These are phyloP conservation scores for Lineolata rhizophorae DNA, from an alignment of 495 filamentous ascomycete species.

Conservation along the genomic window DNA sequence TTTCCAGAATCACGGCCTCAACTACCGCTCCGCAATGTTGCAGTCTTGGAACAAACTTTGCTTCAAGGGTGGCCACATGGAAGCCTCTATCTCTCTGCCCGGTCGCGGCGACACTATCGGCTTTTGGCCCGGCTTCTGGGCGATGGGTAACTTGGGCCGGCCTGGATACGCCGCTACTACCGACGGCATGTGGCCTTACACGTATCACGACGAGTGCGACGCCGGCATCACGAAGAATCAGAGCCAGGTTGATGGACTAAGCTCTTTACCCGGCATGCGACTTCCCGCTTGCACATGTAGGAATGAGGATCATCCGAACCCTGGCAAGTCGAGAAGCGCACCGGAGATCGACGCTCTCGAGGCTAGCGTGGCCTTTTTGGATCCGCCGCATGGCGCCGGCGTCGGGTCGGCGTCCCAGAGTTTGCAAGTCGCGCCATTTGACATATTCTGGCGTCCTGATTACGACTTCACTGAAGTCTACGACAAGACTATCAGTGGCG, in stretches of 20 bases:
- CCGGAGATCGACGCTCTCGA: conserved; percentile 64
- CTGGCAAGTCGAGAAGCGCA: conserved; percentile 46
- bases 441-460: conserved; percentile 56
- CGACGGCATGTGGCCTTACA: conserved; percentile 64
- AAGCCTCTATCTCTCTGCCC: conserved; percentile 56
- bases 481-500: conserved; percentile 29
- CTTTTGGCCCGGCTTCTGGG: conserved; percentile 70
- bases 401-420: conserved; percentile 49
- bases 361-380: conserved; percentile 36
- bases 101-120: conserved; percentile 44
- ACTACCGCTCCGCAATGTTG: conserved; percentile 63
- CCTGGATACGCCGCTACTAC: conserved; percentile 48
- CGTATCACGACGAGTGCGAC: conserved; percentile 51
- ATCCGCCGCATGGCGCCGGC: conserved; percentile 21
- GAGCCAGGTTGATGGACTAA: conserved; percentile 43
- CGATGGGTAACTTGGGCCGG: conserved; percentile 53
- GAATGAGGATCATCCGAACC: conserved; percentile 43
- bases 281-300: conserved; percentile 48
- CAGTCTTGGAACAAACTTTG: conserved; percentile 68
- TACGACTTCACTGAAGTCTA: conserved; percentile 45
- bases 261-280: conserved; percentile 49
- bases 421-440: conserved; percentile 53
- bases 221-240: conserved; percentile 62
- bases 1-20: conserved; percentile 43
- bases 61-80: conserved; percentile 54